A percentile compares a stretch with the other conserved stretches of the same genome.
These are phyloP conservation scores for Acanthochlamys bracteata DNA, from an alignment of 106 monocot species.

Conservation along the genomic window DNA sequence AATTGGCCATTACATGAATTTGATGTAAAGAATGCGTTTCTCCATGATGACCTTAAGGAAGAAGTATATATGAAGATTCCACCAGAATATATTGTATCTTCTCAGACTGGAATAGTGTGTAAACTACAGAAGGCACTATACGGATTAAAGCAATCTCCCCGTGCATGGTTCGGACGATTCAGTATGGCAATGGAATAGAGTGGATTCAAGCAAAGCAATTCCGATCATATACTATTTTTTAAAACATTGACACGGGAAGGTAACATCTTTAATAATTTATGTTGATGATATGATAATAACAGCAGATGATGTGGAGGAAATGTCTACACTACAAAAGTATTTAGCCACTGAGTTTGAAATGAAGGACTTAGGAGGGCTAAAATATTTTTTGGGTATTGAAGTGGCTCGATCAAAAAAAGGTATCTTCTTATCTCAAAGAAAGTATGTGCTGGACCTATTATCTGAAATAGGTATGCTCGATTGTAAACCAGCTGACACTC, in stretches of 20 bases:
- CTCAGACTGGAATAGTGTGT: neutral
- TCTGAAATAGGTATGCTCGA: neutral
- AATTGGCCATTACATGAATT: too few species aligned
- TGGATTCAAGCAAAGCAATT: conserved; percentile 3
- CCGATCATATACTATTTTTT: conserved; percentile 11
- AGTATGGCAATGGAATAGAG: neutral
- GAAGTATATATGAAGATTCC: neutral
- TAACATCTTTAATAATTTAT: neutral
- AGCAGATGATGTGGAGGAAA: too few species aligned
- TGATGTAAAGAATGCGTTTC: too few species aligned
- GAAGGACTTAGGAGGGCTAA: neutral
- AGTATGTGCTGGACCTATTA: conserved; percentile 1
- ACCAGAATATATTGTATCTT: neutral
- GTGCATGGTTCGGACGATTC: conserved; percentile 17
- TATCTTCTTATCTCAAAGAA: conserved; percentile 3
- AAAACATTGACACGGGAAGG: neutral
- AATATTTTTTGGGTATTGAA: conserved; percentile 3
- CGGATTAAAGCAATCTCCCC: conserved; percentile 21
- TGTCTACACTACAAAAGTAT: too few species aligned
- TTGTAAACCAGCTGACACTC: neutral
- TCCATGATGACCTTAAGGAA: too few species aligned
- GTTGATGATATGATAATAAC: too few species aligned
- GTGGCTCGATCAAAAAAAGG: neutral
- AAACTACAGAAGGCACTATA: conserved; percentile 17
- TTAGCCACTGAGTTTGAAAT: neutral